Base-by-base conservation (phyloP, 257 asterid genomes). In the Fraxinus anomala region DNA sequence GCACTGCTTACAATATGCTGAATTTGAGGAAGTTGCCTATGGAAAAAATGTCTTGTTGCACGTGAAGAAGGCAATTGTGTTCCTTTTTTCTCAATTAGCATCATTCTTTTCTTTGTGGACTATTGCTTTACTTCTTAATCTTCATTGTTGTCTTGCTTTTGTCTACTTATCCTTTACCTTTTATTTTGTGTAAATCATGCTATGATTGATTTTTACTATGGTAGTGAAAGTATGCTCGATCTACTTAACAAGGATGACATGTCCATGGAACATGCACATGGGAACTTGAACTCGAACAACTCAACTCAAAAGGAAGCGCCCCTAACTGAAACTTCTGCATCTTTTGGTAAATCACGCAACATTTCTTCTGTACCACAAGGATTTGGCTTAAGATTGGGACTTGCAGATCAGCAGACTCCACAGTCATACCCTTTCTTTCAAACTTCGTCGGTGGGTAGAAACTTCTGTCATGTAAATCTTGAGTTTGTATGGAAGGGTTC, bases 361-460 rank as follows among this genome's bases (percentile, higher is more conserved):
- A 81, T 44, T 47, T n/a, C 77, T 79, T 81, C 87, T 42, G 65
- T 70, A 24, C 79, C 89, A 9, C 87, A 56, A 77, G 89, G 83
- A 74, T 82, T 76, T 51, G 83, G 83, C 61, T 81, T 79, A 73
- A 77, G 83, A 73, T 68, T 68, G 77, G 86, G 84, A 76, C 82
- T 85, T 72, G 82, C 87, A 28, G 82, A 80, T 79, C 80, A 85
- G 67, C 68, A 76, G 80, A 79, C 80, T 49, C 87, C 85, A 73
- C 85, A 81, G 33, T 80, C 89, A 0, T 72, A 80, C 92, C 72
- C 85, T 40, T 78, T 81, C 76, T 75, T 77, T 56, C 83, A 83
- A 61, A 80, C 89, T 39, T 84, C 76, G 30, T 77, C 78, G 89
- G 90, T 91, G 78, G 83, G 90, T 81, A 47, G 47, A 78, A 33